Conservation (phyloP, 495 filamentous ascomycete species). For the Parachaetomium inaequale region DNA sequence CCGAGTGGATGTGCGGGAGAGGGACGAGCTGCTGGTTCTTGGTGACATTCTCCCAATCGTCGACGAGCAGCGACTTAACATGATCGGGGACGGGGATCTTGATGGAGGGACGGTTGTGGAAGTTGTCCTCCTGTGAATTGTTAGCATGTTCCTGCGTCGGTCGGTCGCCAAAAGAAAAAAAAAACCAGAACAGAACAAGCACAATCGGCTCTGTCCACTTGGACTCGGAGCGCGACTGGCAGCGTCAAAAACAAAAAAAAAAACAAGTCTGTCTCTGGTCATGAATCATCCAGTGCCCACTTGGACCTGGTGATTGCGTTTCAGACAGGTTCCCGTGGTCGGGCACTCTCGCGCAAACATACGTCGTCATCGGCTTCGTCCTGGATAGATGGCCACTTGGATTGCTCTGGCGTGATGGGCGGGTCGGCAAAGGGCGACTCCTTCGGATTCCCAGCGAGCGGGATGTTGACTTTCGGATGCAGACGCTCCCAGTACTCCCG, state of each 20-base stretch:
- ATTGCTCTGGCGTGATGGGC: not conserved
- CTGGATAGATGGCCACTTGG: not conserved
- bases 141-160: constrained; percentile 24
- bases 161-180: not conserved
- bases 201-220: not conserved
- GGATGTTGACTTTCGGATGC: constrained; percentile 14
- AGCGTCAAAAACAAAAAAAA: not conserved
- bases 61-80: constrained; percentile 84
- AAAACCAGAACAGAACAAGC: not conserved
- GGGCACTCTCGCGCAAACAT: not conserved
- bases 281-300: not conserved
- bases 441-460: constrained; percentile 29
- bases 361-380: not conserved
- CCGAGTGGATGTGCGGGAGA: constrained; percentile 70
- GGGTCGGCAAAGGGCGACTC: not conserved
- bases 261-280: no score
- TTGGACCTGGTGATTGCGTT: not conserved
- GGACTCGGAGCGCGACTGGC: not conserved
- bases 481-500: constrained; percentile 25
- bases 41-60: constrained; percentile 98
- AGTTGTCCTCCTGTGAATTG: constrained; percentile 70
- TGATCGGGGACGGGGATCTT: constrained; percentile 79
- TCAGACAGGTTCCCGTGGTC: not conserved
- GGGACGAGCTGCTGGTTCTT: constrained; percentile 86
- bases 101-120: constrained; percentile 72